Percentiles rank a stretch among this genome's conserved stretches.
Conservation (phyloP, 2,329 filamentous ascomycete species). For the Zasmidium angulare region DNA sequence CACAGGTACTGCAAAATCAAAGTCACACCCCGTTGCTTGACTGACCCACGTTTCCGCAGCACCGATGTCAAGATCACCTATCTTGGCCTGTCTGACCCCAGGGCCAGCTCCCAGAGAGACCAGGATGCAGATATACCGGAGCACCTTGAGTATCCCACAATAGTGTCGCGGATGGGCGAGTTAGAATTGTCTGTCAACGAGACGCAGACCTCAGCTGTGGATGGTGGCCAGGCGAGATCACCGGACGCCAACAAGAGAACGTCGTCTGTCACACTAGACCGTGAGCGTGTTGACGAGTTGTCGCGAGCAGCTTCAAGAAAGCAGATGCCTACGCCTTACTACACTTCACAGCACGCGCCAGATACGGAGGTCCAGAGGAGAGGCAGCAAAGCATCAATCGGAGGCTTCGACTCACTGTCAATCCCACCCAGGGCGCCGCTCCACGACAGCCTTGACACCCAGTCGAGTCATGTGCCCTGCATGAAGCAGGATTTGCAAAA, state of each 20-base stretch:
- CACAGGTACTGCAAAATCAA: conserved; percentile 38
- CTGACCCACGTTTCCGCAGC: conserved; percentile 16
- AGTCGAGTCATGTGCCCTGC: conserved; percentile 21
- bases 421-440: background rate
- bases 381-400: background rate
- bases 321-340: background rate
- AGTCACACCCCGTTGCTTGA: background rate
- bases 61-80: conserved; percentile 22
- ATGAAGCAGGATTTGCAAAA: conserved; percentile 27
- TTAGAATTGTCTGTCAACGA: no score
- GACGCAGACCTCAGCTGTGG: no score
- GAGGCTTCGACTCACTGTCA: background rate
- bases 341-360: background rate
- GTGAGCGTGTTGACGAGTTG: background rate
- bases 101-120: background rate
- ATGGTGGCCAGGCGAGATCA: no score
- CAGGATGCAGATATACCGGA: background rate
- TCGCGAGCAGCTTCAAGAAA: background rate
- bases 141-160: no score
- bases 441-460: conserved; percentile 20
- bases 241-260: background rate
- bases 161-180: no score
- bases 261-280: background rate
- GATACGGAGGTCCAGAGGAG: background rate
- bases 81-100: conserved; percentile 4